Conservation (phyloP, 495 filamentous ascomycete species). For the Friedmanniomyces simplex region DNA sequence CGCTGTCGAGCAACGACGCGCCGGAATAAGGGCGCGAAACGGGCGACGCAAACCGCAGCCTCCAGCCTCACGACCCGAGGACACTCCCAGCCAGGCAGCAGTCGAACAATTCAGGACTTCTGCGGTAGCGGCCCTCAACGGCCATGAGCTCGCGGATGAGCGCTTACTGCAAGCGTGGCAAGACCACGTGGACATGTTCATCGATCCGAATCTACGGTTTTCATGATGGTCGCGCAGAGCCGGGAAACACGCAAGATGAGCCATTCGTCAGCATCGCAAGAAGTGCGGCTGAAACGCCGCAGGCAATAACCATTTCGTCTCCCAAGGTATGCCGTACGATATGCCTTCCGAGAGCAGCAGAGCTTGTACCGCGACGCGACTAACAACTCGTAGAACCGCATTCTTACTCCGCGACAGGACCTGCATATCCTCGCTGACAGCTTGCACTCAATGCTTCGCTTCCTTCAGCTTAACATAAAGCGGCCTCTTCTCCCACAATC, state of each 20-base stretch:
- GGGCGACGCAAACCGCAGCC: background rate
- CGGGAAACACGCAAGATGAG: too few relatives aligned
- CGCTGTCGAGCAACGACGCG: background rate
- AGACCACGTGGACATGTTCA: background rate
- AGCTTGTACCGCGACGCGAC: too few relatives aligned
- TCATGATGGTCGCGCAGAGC: background rate
- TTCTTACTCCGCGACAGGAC: too few relatives aligned
- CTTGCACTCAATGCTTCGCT: background rate
- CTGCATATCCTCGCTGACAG: too few relatives aligned
- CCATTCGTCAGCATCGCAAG: too few relatives aligned
- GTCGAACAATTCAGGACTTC: background rate
- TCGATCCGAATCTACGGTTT: background rate
- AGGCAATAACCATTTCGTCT: too few relatives aligned
- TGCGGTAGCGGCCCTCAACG: background rate
- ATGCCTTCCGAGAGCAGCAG: too few relatives aligned
- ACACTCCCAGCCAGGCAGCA: background rate
- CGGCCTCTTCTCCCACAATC: conserved; percentile 37
- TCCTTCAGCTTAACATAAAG: conserved; percentile 9
- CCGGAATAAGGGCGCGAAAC: background rate
- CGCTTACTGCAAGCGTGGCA: background rate
- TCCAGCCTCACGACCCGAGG: too few relatives aligned
- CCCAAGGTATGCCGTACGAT: too few relatives aligned
- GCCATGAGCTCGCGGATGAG: background rate
- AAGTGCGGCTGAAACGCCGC: too few relatives aligned
- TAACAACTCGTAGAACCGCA: too few relatives aligned